phyloP scores from a whole-genome alignment of 257 asterid species.

The Mentha longifolia region DNA sequence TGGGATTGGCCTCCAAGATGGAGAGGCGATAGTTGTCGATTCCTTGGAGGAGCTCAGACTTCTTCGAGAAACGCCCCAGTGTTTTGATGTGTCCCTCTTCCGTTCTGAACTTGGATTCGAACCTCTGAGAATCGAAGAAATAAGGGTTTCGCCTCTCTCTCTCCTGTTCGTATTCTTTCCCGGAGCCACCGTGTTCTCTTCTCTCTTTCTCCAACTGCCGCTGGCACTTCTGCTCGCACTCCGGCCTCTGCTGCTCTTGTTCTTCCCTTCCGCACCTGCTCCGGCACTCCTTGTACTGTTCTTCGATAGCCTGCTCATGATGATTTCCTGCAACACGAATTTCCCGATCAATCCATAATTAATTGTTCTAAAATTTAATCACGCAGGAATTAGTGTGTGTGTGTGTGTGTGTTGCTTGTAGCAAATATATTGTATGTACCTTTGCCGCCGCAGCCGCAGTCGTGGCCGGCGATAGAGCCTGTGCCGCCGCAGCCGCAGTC shows the following conservation, averaged over 20 bases:
- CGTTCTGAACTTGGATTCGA: constrained; percentile 32
- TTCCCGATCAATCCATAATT: too few relatives aligned
- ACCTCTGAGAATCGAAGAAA: constrained; percentile 38
- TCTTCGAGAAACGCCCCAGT: constrained; percentile 43
- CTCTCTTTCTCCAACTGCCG: constrained; percentile 26
- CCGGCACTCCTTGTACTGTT: constrained; percentile 32
- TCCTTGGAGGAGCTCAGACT: constrained; percentile 44
- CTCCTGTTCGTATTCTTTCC: too few relatives aligned
- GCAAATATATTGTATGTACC: neutral
- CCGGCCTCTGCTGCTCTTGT: constrained; percentile 13
- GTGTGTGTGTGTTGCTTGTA: too few relatives aligned
- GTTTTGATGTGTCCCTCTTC: constrained; percentile 43
- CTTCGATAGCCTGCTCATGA: constrained; percentile 30
- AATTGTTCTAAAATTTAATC: too few relatives aligned
- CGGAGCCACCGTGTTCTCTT: constrained; percentile 15
- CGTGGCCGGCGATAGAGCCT: neutral
- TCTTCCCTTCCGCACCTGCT: constrained; percentile 18
- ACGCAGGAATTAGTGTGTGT: too few relatives aligned
- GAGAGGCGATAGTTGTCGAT: constrained; percentile 46
- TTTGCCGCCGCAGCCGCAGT: neutral
- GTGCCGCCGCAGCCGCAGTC: neutral
- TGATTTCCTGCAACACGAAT: too few relatives aligned
- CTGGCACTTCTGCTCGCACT: neutral
- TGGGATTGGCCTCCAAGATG: constrained; percentile 45
- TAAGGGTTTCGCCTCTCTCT: constrained; percentile 37